phyloP scores from a whole-genome alignment of 192 early-diverging fungal genomes.

The Coemansia sp. region DNA sequence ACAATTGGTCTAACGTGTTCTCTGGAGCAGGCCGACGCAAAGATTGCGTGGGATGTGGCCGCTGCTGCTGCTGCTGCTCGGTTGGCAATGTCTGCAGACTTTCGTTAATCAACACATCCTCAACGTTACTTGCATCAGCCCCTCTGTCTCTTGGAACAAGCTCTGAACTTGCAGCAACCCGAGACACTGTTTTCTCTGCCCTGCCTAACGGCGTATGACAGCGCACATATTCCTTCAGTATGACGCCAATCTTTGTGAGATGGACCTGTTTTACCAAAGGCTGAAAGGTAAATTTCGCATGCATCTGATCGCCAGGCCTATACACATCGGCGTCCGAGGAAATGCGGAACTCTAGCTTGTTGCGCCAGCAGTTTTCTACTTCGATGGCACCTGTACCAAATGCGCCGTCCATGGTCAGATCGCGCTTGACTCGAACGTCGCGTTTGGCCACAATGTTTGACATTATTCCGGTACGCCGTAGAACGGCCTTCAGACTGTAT shows the following conservation, averaged over 20 bases:
- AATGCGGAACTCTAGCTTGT: conserved; percentile 48
- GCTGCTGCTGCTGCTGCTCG: neutral
- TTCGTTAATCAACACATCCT: neutral
- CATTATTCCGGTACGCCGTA: conserved; percentile 50
- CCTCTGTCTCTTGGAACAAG: conserved; percentile 12
- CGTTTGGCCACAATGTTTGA: conserved; percentile 29
- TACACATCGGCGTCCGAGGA: conserved; percentile 39
- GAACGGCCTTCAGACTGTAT: conserved; percentile 45
- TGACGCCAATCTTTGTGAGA: conserved; percentile 34
- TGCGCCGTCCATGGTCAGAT: conserved; percentile 44
- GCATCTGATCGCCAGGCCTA: conserved; percentile 37
- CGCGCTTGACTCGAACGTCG: conserved; percentile 41
- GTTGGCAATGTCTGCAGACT: neutral
- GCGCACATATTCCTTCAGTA: conserved; percentile 54
- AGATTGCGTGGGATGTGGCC: conserved; percentile 5
- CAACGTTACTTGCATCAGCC: neutral
- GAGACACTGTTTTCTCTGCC: conserved; percentile 48
- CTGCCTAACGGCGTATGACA: conserved; percentile 44
- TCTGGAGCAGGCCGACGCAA: neutral
- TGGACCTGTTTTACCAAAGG: conserved; percentile 52
- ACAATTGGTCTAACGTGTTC: neutral
- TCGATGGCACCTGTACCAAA: conserved; percentile 50
- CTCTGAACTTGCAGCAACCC: conserved; percentile 32
- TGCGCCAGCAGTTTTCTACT: conserved; percentile 51
- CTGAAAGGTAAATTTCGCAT: conserved; percentile 40